These are phyloP conservation scores for Spizellomyces punctatus DNA, from an alignment of 192 early-diverging fungal species.

Conservation along the genomic window DNA sequence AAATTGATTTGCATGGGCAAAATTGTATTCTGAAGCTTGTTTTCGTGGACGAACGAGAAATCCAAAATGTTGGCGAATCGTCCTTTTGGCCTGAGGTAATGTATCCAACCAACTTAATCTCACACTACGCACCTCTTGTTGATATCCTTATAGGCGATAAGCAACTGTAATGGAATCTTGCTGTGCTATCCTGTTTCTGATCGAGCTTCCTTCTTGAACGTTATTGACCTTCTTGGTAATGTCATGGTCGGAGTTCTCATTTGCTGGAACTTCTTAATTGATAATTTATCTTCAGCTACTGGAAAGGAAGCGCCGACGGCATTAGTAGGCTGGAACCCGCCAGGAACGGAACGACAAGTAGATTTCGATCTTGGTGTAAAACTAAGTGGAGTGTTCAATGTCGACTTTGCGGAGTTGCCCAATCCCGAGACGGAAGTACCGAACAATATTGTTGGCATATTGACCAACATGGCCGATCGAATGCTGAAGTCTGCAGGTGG, in stretches of 20 bases:
- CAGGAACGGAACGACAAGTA: constrained; percentile 32
- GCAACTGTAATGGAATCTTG: constrained; percentile 28
- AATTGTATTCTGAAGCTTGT: not conserved
- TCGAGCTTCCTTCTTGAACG: constrained; percentile 32
- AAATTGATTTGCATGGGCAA: not conserved
- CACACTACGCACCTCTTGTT: too few species aligned
- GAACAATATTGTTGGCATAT: not conserved
- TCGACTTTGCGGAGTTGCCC: constrained; percentile 23
- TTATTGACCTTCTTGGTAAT: constrained; percentile 37
- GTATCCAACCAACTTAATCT: too few species aligned
- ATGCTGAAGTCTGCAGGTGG: constrained; percentile 16
- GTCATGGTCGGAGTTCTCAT: not conserved
- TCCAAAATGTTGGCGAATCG: constrained; percentile 1
- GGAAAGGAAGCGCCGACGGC: constrained; percentile 23
- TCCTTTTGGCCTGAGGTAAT: not conserved
- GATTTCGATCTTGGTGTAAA: constrained; percentile 37
- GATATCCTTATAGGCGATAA: not conserved
- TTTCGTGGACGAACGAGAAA: not conserved
- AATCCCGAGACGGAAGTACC: not conserved
- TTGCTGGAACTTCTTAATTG: not conserved
- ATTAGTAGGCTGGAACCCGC: constrained; percentile 32
- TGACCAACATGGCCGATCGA: not conserved
- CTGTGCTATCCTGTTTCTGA: constrained; percentile 40
- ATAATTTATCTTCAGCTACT: constrained; percentile 2
- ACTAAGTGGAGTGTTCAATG: constrained; percentile 33